phyloP scores from a whole-genome alignment of 2,329 filamentous ascomycete species.

The Colletotrichum caudatum region DNA sequence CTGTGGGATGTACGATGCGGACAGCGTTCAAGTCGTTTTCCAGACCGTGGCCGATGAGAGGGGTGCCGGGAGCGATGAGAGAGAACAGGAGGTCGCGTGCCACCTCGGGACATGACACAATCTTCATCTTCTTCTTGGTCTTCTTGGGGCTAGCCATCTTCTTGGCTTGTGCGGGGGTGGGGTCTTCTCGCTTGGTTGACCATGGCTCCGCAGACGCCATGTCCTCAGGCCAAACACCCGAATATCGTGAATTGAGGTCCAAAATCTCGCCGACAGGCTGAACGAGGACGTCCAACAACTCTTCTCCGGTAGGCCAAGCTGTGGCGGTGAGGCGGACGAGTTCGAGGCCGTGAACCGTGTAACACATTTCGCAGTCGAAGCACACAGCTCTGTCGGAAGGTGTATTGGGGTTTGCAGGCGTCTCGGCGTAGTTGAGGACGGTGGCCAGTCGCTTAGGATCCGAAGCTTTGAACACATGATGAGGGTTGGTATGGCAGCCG shows the following conservation, averaged over 20 bases:
- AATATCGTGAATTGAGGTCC: conserved; percentile 93
- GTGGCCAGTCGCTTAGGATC: conserved; percentile 81
- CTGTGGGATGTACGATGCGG: conserved; percentile 84
- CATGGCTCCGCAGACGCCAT: conserved; percentile 76
- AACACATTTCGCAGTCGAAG: conserved; percentile 98
- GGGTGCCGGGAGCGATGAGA: conserved; percentile 79
- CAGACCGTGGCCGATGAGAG: conserved; percentile 90
- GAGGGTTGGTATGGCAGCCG: conserved; percentile 78
- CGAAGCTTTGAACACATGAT: conserved; percentile 89
- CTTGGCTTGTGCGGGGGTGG: conserved; percentile 40
- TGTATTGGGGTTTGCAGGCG: conserved; percentile 72
- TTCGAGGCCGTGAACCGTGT: conserved; percentile 89
- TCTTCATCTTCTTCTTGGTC: conserved; percentile 66
- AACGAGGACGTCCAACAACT: conserved; percentile 86
- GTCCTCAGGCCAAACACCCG: conserved; percentile 84
- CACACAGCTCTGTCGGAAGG: conserved; percentile 74
- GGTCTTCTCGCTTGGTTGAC: conserved; percentile 48
- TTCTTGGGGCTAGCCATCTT: conserved; percentile 43
- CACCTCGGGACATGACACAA: conserved; percentile 79
- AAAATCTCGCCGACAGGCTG: conserved; percentile 85
- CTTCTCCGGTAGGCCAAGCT: conserved; percentile 82
- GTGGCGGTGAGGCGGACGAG: conserved; percentile 90
- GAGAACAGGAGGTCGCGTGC: conserved; percentile 84
- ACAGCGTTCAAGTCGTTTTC: conserved; percentile 94
- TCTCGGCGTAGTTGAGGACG: conserved; percentile 82